Conservation (phyloP, 2,329 filamentous ascomycete genomes). For the Diaporthe sp. region DNA sequence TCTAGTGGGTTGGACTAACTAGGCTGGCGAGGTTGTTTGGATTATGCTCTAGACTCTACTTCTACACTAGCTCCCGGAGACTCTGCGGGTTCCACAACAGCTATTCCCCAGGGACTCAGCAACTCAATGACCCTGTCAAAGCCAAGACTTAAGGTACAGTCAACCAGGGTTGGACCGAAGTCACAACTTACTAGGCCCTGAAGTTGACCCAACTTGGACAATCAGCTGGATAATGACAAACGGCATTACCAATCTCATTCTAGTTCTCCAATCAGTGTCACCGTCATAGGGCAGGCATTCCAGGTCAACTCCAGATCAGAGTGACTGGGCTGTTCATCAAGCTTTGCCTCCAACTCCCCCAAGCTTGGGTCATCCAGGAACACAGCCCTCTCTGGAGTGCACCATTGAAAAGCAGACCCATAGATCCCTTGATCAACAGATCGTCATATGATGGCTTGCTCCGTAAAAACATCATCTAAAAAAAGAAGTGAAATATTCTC, state of each 20-base stretch:
- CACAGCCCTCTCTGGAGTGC: neutral
- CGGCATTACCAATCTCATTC: neutral
- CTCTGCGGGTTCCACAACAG: constrained; percentile 11
- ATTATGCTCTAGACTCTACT: neutral
- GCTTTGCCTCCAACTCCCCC: neutral
- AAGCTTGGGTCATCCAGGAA: neutral
- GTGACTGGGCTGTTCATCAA: too few relatives aligned
- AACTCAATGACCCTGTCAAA: neutral
- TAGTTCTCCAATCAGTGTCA: neutral
- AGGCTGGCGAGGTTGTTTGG: neutral
- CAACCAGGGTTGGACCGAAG: neutral
- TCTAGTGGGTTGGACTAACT: neutral
- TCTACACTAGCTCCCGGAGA: neutral
- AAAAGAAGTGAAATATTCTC: neutral
- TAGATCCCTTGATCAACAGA: constrained; percentile 4
- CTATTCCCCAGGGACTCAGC: neutral
- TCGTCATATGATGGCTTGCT: neutral
- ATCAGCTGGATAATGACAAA: neutral
- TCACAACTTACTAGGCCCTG: neutral
- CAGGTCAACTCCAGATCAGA: neutral
- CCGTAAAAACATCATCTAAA: neutral
- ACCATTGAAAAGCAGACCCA: neutral
- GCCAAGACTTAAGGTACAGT: neutral
- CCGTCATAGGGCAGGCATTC: neutral
- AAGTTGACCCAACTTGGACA: neutral